Evolutionary conservation across 192 early-diverging fungal species (phyloP).

Genomic region (Linnemannia zychae): DNA sequence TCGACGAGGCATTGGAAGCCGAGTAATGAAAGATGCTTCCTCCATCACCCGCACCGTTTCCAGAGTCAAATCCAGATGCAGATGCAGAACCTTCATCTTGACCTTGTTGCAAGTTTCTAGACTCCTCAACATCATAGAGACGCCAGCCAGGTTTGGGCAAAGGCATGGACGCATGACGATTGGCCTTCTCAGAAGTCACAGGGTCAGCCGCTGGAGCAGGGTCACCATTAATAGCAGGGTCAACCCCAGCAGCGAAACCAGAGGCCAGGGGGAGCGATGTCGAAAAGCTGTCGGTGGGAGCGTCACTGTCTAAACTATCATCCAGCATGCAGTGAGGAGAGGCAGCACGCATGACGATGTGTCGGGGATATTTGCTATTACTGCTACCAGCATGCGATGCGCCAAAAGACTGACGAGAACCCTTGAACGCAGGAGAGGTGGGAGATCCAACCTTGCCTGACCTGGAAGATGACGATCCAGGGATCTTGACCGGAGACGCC

Average conservation of each 20-base stretch:
- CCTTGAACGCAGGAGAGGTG: not conserved
- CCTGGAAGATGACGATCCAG: not conserved
- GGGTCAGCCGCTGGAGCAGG: not conserved
- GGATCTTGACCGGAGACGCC: not conserved
- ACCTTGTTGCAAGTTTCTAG: slow-evolving; percentile 1
- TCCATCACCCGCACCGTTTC: slow-evolving; percentile 3
- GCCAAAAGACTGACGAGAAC: not conserved
- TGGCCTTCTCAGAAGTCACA: slow-evolving; percentile 13
- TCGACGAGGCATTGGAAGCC: slow-evolving; percentile 46
- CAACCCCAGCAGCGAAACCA: slow-evolving; percentile 33
- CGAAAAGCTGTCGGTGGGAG: slow-evolving; percentile 10
- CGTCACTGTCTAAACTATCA: not conserved
- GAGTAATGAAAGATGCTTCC: slow-evolving; percentile 31
- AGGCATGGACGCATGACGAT: slow-evolving; percentile 47
- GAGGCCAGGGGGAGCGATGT: slow-evolving; percentile 24
- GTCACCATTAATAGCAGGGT: not conserved
- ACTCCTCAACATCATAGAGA: slow-evolving; percentile 31
- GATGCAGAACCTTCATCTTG: slow-evolving; percentile 1
- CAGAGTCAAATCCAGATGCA: not conserved
- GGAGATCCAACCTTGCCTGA: slow-evolving; percentile 1
- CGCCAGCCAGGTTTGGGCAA: slow-evolving; percentile 46
- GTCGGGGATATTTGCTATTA: slow-evolving; percentile 23
- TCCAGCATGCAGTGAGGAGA: slow-evolving; percentile 15
- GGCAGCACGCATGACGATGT: slow-evolving; percentile 31
- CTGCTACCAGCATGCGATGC: not conserved